Base-by-base conservation (phyloP, 345 rosid species). In the Reutealis trisperma region DNA sequence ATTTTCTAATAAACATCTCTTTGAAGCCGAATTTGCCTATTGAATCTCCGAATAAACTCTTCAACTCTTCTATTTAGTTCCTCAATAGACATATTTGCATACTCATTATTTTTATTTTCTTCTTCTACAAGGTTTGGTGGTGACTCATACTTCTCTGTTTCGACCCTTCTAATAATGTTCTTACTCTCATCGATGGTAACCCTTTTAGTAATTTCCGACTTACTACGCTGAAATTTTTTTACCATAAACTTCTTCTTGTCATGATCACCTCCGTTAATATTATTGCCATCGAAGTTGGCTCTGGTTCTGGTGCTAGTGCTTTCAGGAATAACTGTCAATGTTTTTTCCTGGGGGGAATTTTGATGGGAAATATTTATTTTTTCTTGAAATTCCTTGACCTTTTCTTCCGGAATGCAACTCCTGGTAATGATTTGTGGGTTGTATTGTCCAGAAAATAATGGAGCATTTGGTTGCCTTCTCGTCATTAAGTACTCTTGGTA, bases 1-100 rank as follows among this genome's bases (percentile, higher is more conserved):
- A 21, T 37, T 10, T 9, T 42, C 42, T 32, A 51, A 52, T 73
- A 77, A 70, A 32, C 68, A 30, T 63, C 72, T 52, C 68, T 80
- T 72, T 89, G 96, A 57, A 82, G 85, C 78, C 90, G 84, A 70
- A 92, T 88, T 68, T 92, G 86, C 78, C 75, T 85, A 72, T 88
- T 91, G 81, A 85, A 89, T 65, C 75, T 82, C 67, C 80, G 83
- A 78, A 94, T 94, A 24, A 94, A 92, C 24, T 94, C 96, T 79
- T 94, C 97, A 14, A 90, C 89, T 75, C 93, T 85, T 74, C 68
- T 75, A 68, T 94, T 91, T 70, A 92, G 67, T 69, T 94, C 98
- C 70, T 92, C 96, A 62, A 88, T 73, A 5, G 97, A 92, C 96
- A 94, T 70, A 42, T 75, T 83, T 25, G 92, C 87, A 63, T 87